A percentile compares a stretch with the other conserved stretches of the same genome.
Conservation (phyloP, 306 rosid species). For the Dalbergia cultrata region DNA sequence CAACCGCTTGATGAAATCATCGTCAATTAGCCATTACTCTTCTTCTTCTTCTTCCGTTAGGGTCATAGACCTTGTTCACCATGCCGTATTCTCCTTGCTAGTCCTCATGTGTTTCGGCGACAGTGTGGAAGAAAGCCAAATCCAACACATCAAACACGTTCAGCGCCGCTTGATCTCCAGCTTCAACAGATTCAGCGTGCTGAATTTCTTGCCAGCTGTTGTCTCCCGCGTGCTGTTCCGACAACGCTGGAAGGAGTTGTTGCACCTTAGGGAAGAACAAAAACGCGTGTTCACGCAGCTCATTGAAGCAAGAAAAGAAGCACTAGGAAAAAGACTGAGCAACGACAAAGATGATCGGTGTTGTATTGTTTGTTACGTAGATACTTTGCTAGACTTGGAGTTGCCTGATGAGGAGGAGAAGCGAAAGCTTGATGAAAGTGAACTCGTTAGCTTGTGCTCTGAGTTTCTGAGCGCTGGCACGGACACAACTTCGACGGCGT, state of each 20-base stretch:
- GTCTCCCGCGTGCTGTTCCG: not conserved
- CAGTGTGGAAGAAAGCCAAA: not conserved
- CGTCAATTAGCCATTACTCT: not conserved
- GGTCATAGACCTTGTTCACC: slow-evolving; percentile 17
- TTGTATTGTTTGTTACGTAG: slow-evolving; percentile 37
- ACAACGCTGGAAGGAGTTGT: slow-evolving; percentile 39
- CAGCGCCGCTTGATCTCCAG: slow-evolving; percentile 15
- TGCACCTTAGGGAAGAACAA: not conserved
- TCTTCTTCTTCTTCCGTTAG: not conserved
- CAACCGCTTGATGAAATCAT: slow-evolving; percentile 5
- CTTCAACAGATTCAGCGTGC: not conserved
- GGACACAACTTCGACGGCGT: slow-evolving; percentile 40
- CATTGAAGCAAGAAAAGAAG: not conserved
- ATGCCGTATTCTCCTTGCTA: slow-evolving; percentile 44
- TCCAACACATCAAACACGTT: slow-evolving; percentile 10
- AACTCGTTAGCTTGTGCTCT: slow-evolving; percentile 32
- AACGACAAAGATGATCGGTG: not conserved
- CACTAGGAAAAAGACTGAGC: not conserved
- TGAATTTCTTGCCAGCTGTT: slow-evolving; percentile 23
- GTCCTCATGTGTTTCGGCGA: slow-evolving; percentile 52
- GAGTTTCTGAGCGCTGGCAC: slow-evolving; percentile 50
- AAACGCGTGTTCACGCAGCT: not conserved
- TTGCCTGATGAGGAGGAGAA: slow-evolving; percentile 40
- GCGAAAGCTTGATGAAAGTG: slow-evolving; percentile 40
- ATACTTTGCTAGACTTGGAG: slow-evolving; percentile 45